Percentiles rank a stretch among this genome's conserved stretches.
phyloP scores from a whole-genome alignment of 2,329 filamentous ascomycete species.

The Aphanocladium album region DNA sequence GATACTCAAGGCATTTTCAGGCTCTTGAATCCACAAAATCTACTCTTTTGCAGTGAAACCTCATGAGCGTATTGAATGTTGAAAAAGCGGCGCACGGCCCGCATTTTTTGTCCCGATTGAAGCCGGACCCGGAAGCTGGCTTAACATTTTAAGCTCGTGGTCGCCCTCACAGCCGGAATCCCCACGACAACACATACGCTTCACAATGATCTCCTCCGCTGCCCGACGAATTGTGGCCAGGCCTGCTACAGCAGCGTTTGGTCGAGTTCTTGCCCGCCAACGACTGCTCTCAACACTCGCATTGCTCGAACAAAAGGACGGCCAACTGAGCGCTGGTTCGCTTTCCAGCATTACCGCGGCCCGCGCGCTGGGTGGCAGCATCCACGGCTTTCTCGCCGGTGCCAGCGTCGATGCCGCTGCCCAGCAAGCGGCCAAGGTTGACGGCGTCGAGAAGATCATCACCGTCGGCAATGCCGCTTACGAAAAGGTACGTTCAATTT shows the following conservation, averaged over 20 bases:
- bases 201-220: constrained; percentile 29
- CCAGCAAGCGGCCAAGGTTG: constrained; percentile 79
- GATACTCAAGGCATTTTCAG: too few relatives aligned
- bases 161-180: too few relatives aligned
- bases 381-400: constrained; percentile 86
- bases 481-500: constrained; percentile 67
- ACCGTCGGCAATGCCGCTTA: constrained; percentile 85
- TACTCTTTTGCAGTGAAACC: too few relatives aligned
- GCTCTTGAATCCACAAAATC: too few relatives aligned
- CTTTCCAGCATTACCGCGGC: constrained; percentile 83
- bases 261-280: constrained; percentile 25
- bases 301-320: constrained; percentile 86
- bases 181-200: background rate
- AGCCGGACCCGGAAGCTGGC: too few relatives aligned
- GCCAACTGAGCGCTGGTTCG: constrained; percentile 76
- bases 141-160: too few relatives aligned
- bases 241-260: constrained; percentile 23
- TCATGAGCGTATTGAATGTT: too few relatives aligned
- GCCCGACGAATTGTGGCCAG: constrained; percentile 25
- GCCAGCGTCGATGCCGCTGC: constrained; percentile 69
- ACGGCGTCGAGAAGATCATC: constrained; percentile 87
- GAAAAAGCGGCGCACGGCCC: too few relatives aligned
- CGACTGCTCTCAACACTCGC: constrained; percentile 80
- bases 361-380: constrained; percentile 74
- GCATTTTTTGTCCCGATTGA: too few relatives aligned